Percentiles rank a stretch among this genome's conserved stretches.
phyloP scores from a whole-genome alignment of 2,329 filamentous ascomycete species.

The Fusarium chuoi region DNA sequence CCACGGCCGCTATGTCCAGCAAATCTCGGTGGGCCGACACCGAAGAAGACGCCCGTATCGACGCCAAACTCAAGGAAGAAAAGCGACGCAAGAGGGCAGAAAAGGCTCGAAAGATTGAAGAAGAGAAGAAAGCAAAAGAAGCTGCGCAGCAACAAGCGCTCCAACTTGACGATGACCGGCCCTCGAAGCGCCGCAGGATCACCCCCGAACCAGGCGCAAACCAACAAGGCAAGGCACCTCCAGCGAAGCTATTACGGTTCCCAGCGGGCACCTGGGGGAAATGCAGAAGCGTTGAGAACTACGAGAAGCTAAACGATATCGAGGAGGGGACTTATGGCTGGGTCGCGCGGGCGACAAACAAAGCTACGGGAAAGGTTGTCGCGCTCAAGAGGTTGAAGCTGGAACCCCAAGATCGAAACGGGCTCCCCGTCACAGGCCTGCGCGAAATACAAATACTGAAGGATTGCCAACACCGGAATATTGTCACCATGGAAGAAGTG shows the following conservation, averaged over 20 bases:
- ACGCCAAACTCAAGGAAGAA: conserved; percentile 83
- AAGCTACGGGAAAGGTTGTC: conserved; percentile 79
- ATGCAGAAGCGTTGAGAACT: conserved; percentile 84
- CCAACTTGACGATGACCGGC: conserved; percentile 49
- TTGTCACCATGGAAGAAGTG: conserved; percentile 85
- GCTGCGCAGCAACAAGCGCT: conserved; percentile 35
- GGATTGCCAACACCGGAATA: conserved; percentile 81
- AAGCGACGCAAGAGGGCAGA: conserved; percentile 87
- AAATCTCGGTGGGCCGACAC: conserved; percentile 90
- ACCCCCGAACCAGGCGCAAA: conserved; percentile 56
- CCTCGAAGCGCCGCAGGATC: conserved; percentile 71
- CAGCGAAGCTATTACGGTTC: conserved; percentile 75
- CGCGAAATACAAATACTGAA: conserved; percentile 93
- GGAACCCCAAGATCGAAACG: conserved; percentile 76
- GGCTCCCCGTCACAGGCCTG: conserved; percentile 90
- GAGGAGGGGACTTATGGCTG: conserved; percentile 97
- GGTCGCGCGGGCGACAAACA: conserved; percentile 85
- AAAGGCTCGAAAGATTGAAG: conserved; percentile 77
- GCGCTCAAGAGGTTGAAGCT: conserved; percentile 95
- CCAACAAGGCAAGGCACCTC: conserved; percentile 31
- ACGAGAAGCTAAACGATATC: conserved; percentile 94
- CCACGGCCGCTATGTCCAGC: conserved; percentile 61
- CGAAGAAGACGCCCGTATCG: conserved; percentile 80
- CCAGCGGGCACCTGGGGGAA: conserved; percentile 73
- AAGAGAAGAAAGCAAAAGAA: conserved; percentile 50